Percentiles rank a stretch among this genome's conserved stretches.
Conservation (phyloP, 2,329 filamentous ascomycete species). For the Fusarium protoensiforme region DNA sequence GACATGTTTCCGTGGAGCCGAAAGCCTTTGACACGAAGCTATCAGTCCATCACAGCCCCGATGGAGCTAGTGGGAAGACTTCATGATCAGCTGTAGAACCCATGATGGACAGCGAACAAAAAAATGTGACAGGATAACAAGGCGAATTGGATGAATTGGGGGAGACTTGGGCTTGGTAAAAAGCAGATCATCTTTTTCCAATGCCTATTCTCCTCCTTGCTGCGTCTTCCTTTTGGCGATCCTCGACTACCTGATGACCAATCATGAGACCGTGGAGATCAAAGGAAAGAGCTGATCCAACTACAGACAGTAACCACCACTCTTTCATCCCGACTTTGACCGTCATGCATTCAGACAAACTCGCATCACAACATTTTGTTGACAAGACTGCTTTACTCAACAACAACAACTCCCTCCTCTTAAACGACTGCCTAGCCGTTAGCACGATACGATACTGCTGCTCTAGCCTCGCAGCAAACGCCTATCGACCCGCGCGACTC, state of each 20-base stretch:
- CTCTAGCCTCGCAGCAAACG: constrained; percentile 12
- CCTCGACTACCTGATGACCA: background rate
- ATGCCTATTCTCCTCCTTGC: background rate
- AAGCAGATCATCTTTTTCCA: background rate
- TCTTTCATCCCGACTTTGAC: background rate
- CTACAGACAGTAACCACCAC: background rate
- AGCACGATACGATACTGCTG: background rate
- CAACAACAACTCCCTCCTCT: constrained; percentile 13
- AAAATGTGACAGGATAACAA: background rate
- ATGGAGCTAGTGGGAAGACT: constrained; percentile 27
- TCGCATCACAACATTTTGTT: constrained; percentile 11
- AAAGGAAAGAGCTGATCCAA: background rate
- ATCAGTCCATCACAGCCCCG: constrained; percentile 20
- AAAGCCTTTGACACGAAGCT: constrained; percentile 9
- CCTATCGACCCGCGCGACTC: constrained; percentile 29
- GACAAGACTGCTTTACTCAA: constrained; percentile 19
- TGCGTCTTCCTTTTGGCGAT: background rate
- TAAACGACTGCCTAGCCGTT: constrained; percentile 3
- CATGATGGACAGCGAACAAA: constrained; percentile 24
- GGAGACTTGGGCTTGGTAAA: background rate
- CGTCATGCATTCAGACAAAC: background rate
- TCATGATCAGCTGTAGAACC: constrained; percentile 34
- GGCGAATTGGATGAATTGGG: background rate
- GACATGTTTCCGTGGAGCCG: constrained; percentile 3
- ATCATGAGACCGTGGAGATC: constrained; percentile 4